Evolutionary conservation across 2,329 filamentous ascomycete genomes (phyloP), one percentile per base, ranked within the genome.

Genomic region (Tolypocladium pustulatum): DNA sequence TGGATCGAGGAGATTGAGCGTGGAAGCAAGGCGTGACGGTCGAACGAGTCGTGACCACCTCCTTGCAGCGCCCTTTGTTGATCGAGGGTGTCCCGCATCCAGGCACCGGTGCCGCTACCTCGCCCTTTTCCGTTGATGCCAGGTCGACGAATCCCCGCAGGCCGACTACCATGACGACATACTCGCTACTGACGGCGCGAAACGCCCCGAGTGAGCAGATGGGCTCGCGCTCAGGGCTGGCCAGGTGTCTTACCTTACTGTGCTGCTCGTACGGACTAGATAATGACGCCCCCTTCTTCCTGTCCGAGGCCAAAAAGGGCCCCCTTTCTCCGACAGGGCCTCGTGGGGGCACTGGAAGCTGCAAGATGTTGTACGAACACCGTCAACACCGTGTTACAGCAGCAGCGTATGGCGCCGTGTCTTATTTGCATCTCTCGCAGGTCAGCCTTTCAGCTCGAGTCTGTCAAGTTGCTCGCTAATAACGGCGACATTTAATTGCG

Each of bases 1-100:
- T 72, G 70, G 70, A 60, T 72, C 13, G 60, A 62, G 36, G 65
- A 67, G 56, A 69, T 71, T 58, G 67, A 71, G 36, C 20, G 40
- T 13, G 52, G 57, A 13, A 37, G 25, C 27, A 54, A 54, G 17
- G 38, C 30, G 1, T 34, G 49, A 34, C 10, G 9, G 30, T 53
- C 49, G 49, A 52, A 36, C 20, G 30, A 13, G 49, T 17, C 2
- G 13, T 9, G 6, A 15, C 25, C 15, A 25, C 46, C 46, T 10
- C 46, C 25, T 9, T 51, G 46, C 46, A n/a, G 27, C 17, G 20
- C 27, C 15, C 41, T 20, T 41, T 41, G 20, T 9, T n/a, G 20
- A 7, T 41, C 32, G 4, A 4, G 9, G 32, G 32, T n/a, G n/a
- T 34, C 7, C 8, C 20, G 38, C 38, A n/a, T n/a, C 37, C 36